phyloP scores from a whole-genome alignment of 371 early-diverging fungal genomes.

The Cokeromyces recurvatus region DNA sequence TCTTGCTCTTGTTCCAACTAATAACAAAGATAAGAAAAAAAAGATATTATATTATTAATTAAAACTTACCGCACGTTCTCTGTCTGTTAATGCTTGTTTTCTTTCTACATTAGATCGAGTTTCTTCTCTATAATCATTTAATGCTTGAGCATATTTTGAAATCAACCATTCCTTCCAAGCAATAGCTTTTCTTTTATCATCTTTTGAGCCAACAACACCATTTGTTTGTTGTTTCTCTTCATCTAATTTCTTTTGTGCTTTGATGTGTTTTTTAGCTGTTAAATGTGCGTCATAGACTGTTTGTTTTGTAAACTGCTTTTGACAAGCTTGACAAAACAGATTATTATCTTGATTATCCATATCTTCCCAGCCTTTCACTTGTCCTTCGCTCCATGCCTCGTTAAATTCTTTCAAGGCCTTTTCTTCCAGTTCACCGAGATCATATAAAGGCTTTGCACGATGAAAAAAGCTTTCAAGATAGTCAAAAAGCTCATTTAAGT shows the following conservation, averaged over 20 bases:
- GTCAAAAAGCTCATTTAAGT: slow-evolving; percentile 54
- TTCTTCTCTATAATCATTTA: slow-evolving; percentile 65
- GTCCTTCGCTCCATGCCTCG: slow-evolving; percentile 52
- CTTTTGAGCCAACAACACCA: slow-evolving; percentile 39
- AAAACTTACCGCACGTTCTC: slow-evolving; percentile 69
- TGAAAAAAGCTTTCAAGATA: slow-evolving; percentile 79
- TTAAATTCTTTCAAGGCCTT: slow-evolving; percentile 57
- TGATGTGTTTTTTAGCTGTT: slow-evolving; percentile 86
- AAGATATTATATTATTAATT: background rate
- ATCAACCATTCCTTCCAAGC: slow-evolving; percentile 67
- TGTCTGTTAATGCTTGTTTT: slow-evolving; percentile 91
- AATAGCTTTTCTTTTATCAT: slow-evolving; percentile 48
- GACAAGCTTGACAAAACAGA: slow-evolving; percentile 81
- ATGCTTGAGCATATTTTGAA: slow-evolving; percentile 52
- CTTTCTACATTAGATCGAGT: slow-evolving; percentile 87
- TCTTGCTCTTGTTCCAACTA: slow-evolving; percentile 67
- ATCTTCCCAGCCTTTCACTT: slow-evolving; percentile 64
- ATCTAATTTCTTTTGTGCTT: slow-evolving; percentile 61
- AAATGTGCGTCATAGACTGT: slow-evolving; percentile 85
- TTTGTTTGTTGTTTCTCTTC: slow-evolving; percentile 17
- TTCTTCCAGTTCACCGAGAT: slow-evolving; percentile 51
- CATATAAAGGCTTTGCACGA: slow-evolving; percentile 76
- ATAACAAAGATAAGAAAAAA: background rate
- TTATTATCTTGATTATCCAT: slow-evolving; percentile 29
- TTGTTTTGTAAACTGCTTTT: slow-evolving; percentile 80